Conservation (phyloP, 345 rosid genomes). For the Corchorus olitorius region DNA sequence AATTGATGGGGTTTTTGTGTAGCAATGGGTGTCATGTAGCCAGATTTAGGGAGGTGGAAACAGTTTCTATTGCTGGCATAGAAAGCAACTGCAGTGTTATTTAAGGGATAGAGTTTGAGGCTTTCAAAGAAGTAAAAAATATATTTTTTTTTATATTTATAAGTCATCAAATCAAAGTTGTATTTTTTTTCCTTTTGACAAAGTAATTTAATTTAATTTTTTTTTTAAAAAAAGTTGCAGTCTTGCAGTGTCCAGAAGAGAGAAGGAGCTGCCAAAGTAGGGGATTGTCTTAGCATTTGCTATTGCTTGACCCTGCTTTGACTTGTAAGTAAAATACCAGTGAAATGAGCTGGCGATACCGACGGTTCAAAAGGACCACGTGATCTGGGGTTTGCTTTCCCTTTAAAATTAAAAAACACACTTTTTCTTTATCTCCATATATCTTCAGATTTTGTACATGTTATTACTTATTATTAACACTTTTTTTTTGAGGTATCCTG, state of each 20-base stretch:
- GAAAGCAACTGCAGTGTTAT: conserved; percentile 25
- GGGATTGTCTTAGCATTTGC: background rate
- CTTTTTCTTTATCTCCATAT: background rate
- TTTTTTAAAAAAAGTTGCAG: conserved; percentile 7
- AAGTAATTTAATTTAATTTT: background rate
- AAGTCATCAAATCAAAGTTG: background rate
- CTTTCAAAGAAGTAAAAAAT: conserved; percentile 1
- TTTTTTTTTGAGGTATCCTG: background rate
- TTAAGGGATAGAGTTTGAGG: conserved; percentile 17
- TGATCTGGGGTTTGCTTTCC: conserved; percentile 29
- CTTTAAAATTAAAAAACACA: background rate
- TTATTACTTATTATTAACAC: background rate
- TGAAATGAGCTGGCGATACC: conserved; percentile 50
- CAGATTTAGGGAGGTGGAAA: conserved; percentile 11
- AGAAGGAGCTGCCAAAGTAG: background rate
- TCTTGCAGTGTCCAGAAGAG: background rate
- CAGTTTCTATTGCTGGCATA: conserved; percentile 26
- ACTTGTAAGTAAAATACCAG: conserved; percentile 28
- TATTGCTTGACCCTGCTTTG: conserved; percentile 40
- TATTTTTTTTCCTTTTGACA: background rate
- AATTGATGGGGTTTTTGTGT: background rate
- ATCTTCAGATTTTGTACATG: background rate
- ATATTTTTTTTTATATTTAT: background rate
- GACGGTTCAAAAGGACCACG: conserved; percentile 46
- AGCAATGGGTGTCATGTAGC: conserved; percentile 20